Evolutionary conservation across 768 basidiomycete species (phyloP), one percentile per base, ranked within the genome.

Genomic region (Boletus eberwhitei): DNA sequence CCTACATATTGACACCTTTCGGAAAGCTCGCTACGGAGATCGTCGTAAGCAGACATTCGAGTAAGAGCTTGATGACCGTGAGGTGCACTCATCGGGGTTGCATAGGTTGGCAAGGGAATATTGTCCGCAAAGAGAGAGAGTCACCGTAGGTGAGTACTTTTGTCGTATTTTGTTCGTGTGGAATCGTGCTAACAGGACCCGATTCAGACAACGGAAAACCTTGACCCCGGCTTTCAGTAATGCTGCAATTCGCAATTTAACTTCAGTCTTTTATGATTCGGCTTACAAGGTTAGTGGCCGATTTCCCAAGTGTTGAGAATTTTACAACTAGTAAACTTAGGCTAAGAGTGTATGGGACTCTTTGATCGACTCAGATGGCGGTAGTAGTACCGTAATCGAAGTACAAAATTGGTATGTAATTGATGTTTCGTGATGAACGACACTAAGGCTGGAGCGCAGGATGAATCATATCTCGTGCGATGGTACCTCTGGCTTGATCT

Each of bases 391-490:
- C 0, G 35, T 75, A 6, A 76, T 82, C 32, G 78, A 82, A 40
- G 79, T 82, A 13, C 77, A 82, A 54, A 66, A 59, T 41, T 82
- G 81, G 78, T 76, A 40, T 7, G 68, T 26, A 2, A n/a, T 26
- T 8, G 3, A n/a, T 17, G 17, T 22, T 22, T 54, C 22, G 2
- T 36, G 14, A 29, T 34, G 9, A 13, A 40, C 8, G 6, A 14
- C 32, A 3, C 26, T 14, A 5, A 50, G 16, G 16, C 4, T 19
- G 24, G 16, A 29, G 12, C 35, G 16, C 31, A 73, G 74, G 74
- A 79, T 78, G 79, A 79, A 76, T 58, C 68, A 63, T 52, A 69
- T 78, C 21, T 73, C 79, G 78, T 75, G 61, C 44, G 72, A 62
- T 2, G 8, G 16, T 13, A 6, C 17, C 4, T 34, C 50, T 17